Conservation (phyloP, 1,284 basidiomycete genomes). For the Sanguinoderma infundibulare region DNA sequence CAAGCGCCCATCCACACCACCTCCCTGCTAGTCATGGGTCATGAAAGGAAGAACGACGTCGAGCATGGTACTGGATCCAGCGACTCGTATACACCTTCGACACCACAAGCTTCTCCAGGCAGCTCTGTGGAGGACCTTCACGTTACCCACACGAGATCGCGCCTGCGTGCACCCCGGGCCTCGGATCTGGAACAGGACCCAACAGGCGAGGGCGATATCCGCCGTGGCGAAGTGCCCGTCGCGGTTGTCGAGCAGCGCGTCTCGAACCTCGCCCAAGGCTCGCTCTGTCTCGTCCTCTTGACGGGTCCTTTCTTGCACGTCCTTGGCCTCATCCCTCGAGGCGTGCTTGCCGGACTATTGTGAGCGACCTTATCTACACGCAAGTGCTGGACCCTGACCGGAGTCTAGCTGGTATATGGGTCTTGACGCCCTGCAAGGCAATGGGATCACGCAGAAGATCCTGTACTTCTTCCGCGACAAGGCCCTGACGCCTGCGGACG, state of each 20-base stretch:
- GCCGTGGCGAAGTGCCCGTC: constrained; percentile 64
- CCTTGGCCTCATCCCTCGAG: constrained; percentile 77
- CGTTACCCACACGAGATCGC: constrained; percentile 20
- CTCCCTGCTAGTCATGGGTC: constrained; percentile 81
- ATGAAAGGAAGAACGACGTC: constrained; percentile 44
- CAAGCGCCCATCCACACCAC: constrained; percentile 96
- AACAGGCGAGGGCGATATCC: constrained; percentile 30
- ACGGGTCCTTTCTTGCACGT: constrained; percentile 84
- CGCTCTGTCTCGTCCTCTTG: constrained; percentile 80
- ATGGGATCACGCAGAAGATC: constrained; percentile 86
- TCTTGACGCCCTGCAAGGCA: constrained; percentile 79
- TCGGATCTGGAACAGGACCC: constrained; percentile 38
- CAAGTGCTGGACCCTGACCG: constrained; percentile 11
- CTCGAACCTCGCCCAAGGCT: constrained; percentile 86
- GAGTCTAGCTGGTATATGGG: constrained; percentile 86
- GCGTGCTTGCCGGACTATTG: constrained; percentile 77
- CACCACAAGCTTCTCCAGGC: background rate
- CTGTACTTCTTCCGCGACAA: constrained; percentile 84
- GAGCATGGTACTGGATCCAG: constrained; percentile 38
- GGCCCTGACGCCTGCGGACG: constrained; percentile 59
- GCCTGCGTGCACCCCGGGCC: constrained; percentile 26
- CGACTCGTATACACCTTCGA: background rate
- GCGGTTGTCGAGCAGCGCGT: constrained; percentile 89
- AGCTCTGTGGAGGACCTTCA: background rate
- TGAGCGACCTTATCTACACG: constrained; percentile 39